phyloP scores from a whole-genome alignment of 768 basidiomycete species.

The Kwoniella sp. region DNA sequence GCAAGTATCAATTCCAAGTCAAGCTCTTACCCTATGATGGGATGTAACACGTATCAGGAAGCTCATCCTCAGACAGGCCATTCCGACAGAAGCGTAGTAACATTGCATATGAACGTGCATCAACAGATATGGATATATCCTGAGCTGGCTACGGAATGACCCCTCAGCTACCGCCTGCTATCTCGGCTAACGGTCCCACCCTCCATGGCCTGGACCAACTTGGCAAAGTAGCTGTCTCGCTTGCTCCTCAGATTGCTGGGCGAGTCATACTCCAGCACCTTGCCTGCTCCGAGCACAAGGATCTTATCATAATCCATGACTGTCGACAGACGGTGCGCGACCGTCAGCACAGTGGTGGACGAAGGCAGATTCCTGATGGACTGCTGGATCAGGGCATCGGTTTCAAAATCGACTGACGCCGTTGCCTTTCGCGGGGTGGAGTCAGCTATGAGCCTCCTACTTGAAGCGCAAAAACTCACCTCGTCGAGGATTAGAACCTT shows the following conservation, averaged over 20 bases:
- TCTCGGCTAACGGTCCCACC: constrained; percentile 16
- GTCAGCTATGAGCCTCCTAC: neutral
- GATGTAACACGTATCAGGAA: too few species aligned
- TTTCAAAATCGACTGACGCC: constrained; percentile 56
- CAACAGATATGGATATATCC: too few species aligned
- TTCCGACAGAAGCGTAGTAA: too few species aligned
- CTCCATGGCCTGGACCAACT: constrained; percentile 54
- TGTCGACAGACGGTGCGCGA: constrained; percentile 58
- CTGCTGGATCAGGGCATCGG: constrained; percentile 59
- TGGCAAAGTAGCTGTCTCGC: constrained; percentile 61
- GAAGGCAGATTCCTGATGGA: constrained; percentile 55
- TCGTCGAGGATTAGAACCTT: constrained; percentile 62
- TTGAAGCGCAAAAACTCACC: constrained; percentile 23
- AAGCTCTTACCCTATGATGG: too few species aligned
- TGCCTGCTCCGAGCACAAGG: constrained; percentile 62
- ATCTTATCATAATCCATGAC: constrained; percentile 65
- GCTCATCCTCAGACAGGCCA: too few species aligned
- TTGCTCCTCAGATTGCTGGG: constrained; percentile 60
- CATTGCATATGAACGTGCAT: too few species aligned
- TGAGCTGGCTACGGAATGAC: too few species aligned
- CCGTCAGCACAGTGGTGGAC: constrained; percentile 57
- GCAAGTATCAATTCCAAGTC: too few species aligned
- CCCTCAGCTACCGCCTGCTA: too few species aligned
- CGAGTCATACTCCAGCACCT: constrained; percentile 70
- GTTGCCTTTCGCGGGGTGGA: constrained; percentile 24